These are phyloP conservation scores for Geotrichum aggregatum DNA, from an alignment of 1,139 yeast genomes.

Conservation along the genomic window DNA sequence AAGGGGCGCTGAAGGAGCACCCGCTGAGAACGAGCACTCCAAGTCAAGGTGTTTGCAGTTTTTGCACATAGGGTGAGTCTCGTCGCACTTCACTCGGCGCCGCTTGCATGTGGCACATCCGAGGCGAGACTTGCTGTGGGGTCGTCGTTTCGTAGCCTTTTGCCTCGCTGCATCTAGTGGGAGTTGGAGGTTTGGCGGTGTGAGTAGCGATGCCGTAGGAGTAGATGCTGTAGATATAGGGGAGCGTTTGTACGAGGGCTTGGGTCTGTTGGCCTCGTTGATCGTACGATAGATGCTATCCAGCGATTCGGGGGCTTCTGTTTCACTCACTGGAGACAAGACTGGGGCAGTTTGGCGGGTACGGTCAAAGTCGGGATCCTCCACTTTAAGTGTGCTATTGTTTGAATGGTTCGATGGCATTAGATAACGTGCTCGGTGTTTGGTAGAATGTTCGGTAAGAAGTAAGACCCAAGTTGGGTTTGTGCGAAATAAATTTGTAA, in stretches of 20 bases:
- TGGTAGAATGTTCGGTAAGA: background rate
- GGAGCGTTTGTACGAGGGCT: background rate
- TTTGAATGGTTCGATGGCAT: background rate
- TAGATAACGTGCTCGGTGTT: background rate
- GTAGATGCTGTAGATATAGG: background rate
- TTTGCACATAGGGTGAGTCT: conserved; percentile 68
- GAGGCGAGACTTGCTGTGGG: conserved; percentile 76
- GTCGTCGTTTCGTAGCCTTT: conserved; percentile 35
- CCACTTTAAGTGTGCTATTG: background rate
- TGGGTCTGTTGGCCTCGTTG: background rate
- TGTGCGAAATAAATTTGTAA: no score
- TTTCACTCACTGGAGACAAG: no score
- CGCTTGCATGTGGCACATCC: conserved; percentile 89
- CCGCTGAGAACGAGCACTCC: conserved; percentile 50
- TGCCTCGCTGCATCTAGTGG: conserved; percentile 12
- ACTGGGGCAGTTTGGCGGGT: no score
- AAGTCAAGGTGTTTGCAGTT: conserved; percentile 76
- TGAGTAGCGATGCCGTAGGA: background rate
- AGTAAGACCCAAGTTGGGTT: no score
- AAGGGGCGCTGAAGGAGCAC: conserved; percentile 18
- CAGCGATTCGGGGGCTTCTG: background rate
- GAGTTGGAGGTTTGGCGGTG: background rate
- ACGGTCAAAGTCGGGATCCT: background rate
- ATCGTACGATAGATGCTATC: background rate
- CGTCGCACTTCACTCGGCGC: conserved; percentile 91